Evolutionary conservation across 352 stramenopile species (phyloP).

Genomic region (Pythium graminicola): DNA sequence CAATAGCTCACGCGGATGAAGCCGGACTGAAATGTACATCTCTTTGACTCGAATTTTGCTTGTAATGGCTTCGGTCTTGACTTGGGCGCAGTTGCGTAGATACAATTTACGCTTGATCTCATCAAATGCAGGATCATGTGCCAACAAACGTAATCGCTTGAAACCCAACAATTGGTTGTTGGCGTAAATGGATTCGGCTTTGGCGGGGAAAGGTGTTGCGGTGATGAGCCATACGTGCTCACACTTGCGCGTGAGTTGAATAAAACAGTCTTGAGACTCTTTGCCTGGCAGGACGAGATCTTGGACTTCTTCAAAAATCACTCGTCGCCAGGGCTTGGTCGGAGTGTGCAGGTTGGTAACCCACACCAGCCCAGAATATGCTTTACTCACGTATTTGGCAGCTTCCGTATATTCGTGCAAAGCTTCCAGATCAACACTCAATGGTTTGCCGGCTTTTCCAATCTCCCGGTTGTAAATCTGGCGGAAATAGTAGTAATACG

Average conservation of each 20-base stretch:
- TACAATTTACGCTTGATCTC: constrained; percentile 86
- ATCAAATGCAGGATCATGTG: constrained; percentile 74
- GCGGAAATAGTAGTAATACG: constrained; percentile 54
- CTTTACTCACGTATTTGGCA: constrained; percentile 77
- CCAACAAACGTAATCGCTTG: constrained; percentile 54
- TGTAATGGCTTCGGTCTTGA: constrained; percentile 75
- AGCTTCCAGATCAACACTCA: constrained; percentile 38
- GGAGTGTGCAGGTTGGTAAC: constrained; percentile 57
- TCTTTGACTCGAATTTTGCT: constrained; percentile 68
- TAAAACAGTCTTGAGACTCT: constrained; percentile 70
- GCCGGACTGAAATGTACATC: constrained; percentile 62
- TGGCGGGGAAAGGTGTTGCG: constrained; percentile 76
- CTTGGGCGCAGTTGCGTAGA: constrained; percentile 76
- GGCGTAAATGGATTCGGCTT: constrained; percentile 76
- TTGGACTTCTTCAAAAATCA: constrained; percentile 86
- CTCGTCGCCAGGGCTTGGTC: constrained; percentile 59
- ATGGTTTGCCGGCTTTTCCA: constrained; percentile 25
- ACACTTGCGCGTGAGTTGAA: constrained; percentile 69
- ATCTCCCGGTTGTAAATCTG: constrained; percentile 48
- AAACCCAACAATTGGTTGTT: constrained; percentile 86
- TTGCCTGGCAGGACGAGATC: constrained; percentile 73
- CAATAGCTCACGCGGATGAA: constrained; percentile 64
- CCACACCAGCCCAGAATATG: constrained; percentile 69
- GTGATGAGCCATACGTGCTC: constrained; percentile 84
- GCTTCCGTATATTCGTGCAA: constrained; percentile 61